Evolutionary conservation across 352 stramenopile species (phyloP), one percentile per base, ranked within the genome.

Genomic region (Phytophthora pini): DNA sequence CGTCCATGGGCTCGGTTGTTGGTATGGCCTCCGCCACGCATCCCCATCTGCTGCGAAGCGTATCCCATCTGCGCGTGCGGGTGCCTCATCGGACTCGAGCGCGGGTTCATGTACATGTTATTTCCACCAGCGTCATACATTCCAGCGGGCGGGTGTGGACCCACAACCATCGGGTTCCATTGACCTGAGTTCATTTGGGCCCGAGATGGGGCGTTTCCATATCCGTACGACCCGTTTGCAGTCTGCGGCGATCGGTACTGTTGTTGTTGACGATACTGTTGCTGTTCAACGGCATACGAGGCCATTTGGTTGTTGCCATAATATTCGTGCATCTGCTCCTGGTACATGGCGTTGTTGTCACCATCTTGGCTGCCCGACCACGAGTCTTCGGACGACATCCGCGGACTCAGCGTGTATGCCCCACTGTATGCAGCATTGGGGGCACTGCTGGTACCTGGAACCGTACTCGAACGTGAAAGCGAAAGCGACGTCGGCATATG

Each of bases 341-440:
- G 65, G 57, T 88, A 87, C 59, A 81, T 51, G 17, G 48, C 48
- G 22, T 67, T 74, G 24, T 53, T 47, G 50, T 80, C 58, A 6
- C 68, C 74, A 15, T 83, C 76, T 51, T 87, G 78, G 41, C 70
- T 84, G 22, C 77, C 75, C 46, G 76, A 79, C 79, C 79, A 88
- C 22, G 74, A 83, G 4, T 82, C 72, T 50, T 88, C 76, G 29
- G 63, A 79, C 22, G 68, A 63, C 67, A 83, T 74, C 10, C 70
- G 76, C 43, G 76, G 74, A 47, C 79, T 88, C 56, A 88, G 32
- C 32, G 69, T 61, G 48, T 86, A 85, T 31, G 65, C 68, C 52
- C 75, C 72, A 34, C 56, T 80, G 49, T 80, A 83, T 24, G 56
- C 56, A 44, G 34, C 62, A 17, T 12, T 34, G 24, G 72, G 45